These are phyloP conservation scores for Neurospora cerealis DNA, from an alignment of 495 filamentous ascomycete genomes.

Conservation along the genomic window DNA sequence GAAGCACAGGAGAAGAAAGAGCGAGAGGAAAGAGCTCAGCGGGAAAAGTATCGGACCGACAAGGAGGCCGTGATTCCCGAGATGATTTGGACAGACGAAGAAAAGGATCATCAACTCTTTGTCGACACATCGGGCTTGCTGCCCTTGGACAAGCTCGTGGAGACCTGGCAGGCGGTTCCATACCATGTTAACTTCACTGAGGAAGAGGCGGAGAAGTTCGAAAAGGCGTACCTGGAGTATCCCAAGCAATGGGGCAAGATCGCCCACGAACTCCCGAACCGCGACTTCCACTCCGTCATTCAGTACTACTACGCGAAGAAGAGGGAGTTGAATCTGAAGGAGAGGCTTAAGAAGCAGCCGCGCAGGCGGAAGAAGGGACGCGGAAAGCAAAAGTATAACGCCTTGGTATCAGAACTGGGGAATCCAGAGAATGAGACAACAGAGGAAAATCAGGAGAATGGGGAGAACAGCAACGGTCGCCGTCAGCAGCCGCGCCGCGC, in stretches of 20 bases:
- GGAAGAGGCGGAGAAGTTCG: slow-evolving; percentile 68
- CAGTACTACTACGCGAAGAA: slow-evolving; percentile 95
- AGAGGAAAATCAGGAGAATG: slow-evolving; percentile 41
- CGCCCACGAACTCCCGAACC: slow-evolving; percentile 57
- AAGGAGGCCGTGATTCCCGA: slow-evolving; percentile 80
- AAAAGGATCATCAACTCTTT: slow-evolving; percentile 46
- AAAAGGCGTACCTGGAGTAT: slow-evolving; percentile 63
- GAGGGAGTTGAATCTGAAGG: slow-evolving; percentile 75
- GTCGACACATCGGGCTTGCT: slow-evolving; percentile 65
- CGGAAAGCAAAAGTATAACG: slow-evolving; percentile 60
- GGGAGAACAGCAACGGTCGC: slow-evolving; percentile 38
- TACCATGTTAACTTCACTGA: slow-evolving; percentile 74
- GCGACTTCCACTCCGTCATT: slow-evolving; percentile 79
- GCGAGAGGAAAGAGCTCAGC: slow-evolving; percentile 54
- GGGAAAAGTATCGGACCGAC: slow-evolving; percentile 62
- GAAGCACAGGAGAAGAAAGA: slow-evolving; percentile 67
- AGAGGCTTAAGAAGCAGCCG: slow-evolving; percentile 64
- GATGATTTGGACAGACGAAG: slow-evolving; percentile 51
- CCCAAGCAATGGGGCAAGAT: slow-evolving; percentile 94
- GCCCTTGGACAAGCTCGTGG: slow-evolving; percentile 53
- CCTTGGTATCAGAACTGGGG: slow-evolving; percentile 66
- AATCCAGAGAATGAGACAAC: slow-evolving; percentile 40
- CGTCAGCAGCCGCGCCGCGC: slow-evolving; percentile 41
- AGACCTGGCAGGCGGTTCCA: slow-evolving; percentile 62
- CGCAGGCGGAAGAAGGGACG: slow-evolving; percentile 50